Conservation (phyloP, 371 early-diverging fungal genomes). For the Mucor plumbeus region DNA sequence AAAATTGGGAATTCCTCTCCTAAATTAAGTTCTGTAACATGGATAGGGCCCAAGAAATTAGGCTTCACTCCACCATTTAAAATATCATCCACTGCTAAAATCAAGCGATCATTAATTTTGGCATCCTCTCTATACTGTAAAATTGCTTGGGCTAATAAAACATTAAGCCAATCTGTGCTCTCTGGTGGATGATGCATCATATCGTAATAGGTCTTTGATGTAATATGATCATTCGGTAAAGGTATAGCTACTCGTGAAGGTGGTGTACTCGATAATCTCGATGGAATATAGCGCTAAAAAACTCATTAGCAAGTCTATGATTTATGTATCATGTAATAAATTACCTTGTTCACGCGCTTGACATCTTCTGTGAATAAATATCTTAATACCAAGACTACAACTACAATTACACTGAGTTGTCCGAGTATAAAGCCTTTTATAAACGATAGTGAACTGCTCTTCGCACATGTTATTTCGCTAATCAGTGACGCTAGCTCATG, state of each 20-base stretch:
- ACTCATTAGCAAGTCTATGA: neutral
- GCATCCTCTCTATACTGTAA: constrained; percentile 85
- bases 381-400: constrained; percentile 61
- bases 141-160: constrained; percentile 85
- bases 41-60: constrained; percentile 81
- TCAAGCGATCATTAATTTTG: constrained; percentile 73
- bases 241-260: constrained; percentile 39
- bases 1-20: constrained; percentile 91
- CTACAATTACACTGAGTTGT: constrained; percentile 59
- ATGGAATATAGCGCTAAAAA: constrained; percentile 46
- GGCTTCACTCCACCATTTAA: constrained; percentile 84
- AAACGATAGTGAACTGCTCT: constrained; percentile 46
- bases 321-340: neutral
- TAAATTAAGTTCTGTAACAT: constrained; percentile 86
- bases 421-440: constrained; percentile 67
- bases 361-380: constrained; percentile 70
- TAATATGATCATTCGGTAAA: constrained; percentile 52
- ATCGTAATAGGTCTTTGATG: constrained; percentile 69
- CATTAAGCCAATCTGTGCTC: constrained; percentile 92
- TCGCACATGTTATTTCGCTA: constrained; percentile 25
- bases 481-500: constrained; percentile 10
- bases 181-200: constrained; percentile 73
- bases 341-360: constrained; percentile 53
- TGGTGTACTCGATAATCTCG: constrained; percentile 47
- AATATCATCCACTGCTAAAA: constrained; percentile 74